Percentiles rank a stretch among this genome's conserved stretches.
These are phyloP conservation scores for Eremothecium cymbalariae DNA, from an alignment of 1,139 yeast genomes.

Conservation along the genomic window DNA sequence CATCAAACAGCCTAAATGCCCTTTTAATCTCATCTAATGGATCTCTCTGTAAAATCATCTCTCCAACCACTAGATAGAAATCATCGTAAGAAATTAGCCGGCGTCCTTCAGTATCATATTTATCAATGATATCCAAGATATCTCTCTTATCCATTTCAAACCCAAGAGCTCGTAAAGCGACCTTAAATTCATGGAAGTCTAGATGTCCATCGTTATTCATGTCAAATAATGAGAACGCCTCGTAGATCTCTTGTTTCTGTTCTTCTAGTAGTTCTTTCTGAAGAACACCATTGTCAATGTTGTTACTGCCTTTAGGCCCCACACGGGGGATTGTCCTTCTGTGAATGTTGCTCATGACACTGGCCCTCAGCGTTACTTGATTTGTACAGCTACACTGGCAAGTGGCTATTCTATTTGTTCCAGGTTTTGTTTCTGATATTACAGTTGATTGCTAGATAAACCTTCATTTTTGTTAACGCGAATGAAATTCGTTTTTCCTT, in stretches of 20 bases:
- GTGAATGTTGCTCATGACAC: conserved; percentile 10
- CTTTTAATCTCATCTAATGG: conserved; percentile 88
- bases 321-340: conserved; percentile 13
- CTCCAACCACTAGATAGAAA: conserved; percentile 60
- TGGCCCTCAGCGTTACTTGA: neutral
- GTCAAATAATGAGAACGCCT: conserved; percentile 88
- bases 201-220: conserved; percentile 84
- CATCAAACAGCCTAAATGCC: conserved; percentile 87
- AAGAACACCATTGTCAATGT: conserved; percentile 12
- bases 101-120: conserved; percentile 71
- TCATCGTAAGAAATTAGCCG: conserved; percentile 71
- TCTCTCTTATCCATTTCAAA: conserved; percentile 78
- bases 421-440: no score
- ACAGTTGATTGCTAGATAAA: no score
- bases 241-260: conserved; percentile 86
- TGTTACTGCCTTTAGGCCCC: conserved; percentile 6
- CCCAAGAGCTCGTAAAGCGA: conserved; percentile 90
- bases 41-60: conserved; percentile 71
- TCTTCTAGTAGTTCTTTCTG: conserved; percentile 67
- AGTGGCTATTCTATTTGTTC: no score
- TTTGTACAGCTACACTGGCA: no score
- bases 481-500: no score
- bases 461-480: no score
- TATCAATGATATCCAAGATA: conserved; percentile 71
- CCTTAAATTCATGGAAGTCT: conserved; percentile 86